Base-by-base conservation (phyloP, 345 rosid species). In the Populus ilicifolia region DNA sequence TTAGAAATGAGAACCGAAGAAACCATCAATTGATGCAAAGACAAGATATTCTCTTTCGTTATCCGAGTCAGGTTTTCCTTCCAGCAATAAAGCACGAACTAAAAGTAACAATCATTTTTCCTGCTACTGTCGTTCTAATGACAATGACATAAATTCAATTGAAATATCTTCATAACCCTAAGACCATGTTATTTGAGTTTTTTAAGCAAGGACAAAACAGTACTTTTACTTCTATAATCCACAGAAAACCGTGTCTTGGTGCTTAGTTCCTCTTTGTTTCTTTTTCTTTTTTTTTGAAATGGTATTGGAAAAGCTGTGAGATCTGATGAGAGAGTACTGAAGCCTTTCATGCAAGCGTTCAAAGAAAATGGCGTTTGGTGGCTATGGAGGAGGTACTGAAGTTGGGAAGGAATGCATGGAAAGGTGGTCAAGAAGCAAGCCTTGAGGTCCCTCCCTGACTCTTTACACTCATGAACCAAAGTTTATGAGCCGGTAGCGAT, bases 1-100 rank as follows among this genome's bases (percentile, higher is more conserved):
- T 87, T 84, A 72, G 93, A 88, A 97, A 96, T 90, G 67, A 96
- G 86, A 75, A 86, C 84, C 11, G 99, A 96, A 74, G 96, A 88
- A 72, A 92, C 84, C 85, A 91, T 86, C 52, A 91, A 1, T 27
- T 27, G 29, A 27, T 27, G 1, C 29, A 0, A 93, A 85, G 69
- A 87, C 80, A 48, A 93, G 87, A 80, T 80, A 67, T 25, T 41
- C 72, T 70, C 77, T 88, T 82, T 87, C 90, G 6, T 77, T 63
- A 82, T 90, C 91, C 4, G 75, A 77, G 74, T 79, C 72, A 25
- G 70, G 72, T 64, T 80, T 86, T 68, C 69, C 85, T 29, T 80
- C 81, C 12, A 78, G 33, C 0, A 72, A 64, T 65, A 93, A 85
- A 64, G 96, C 94, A 75, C 85, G 78, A 79, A 85, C 88, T 41